Percentiles rank a stretch among this genome's conserved stretches.
Evolutionary conservation across 331 rosid species (phyloP).

Genomic region (Rosa hybrid): DNA sequence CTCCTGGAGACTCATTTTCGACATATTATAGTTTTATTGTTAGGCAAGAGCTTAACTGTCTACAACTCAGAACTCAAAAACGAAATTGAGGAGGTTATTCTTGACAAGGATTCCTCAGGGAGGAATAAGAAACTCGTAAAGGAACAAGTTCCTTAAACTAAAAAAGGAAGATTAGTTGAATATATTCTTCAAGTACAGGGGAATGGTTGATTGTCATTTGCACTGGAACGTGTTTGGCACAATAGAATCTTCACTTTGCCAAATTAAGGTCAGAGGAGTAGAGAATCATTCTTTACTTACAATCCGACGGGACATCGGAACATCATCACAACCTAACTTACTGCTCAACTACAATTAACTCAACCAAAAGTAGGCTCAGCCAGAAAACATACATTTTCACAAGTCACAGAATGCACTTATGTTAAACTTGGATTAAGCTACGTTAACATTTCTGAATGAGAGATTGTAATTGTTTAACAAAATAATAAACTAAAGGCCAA

Average conservation of each 20-base stretch:
- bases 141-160: conserved; percentile 7
- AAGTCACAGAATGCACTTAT: neutral
- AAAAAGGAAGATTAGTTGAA: neutral
- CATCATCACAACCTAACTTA: neutral
- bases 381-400: neutral
- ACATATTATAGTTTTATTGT: neutral
- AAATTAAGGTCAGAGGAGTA: neutral
- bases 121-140: neutral
- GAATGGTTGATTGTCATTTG: neutral
- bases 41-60: neutral
- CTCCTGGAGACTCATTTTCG: neutral
- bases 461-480: neutral
- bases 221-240: conserved; percentile 3
- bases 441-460: neutral
- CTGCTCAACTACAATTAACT: neutral
- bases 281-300: neutral
- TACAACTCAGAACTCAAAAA: neutral
- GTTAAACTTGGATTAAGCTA: neutral
- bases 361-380: neutral
- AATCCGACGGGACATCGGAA: neutral
- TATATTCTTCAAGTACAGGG: conserved; percentile 1
- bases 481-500: neutral
- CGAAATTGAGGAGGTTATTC: neutral
- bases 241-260: conserved; percentile 7
- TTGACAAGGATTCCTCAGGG: neutral